A percentile compares a stretch with the other conserved stretches of the same genome.
Conservation (phyloP, 139 green algal genomes). For the Raphidocelis subcapitata region DNA sequence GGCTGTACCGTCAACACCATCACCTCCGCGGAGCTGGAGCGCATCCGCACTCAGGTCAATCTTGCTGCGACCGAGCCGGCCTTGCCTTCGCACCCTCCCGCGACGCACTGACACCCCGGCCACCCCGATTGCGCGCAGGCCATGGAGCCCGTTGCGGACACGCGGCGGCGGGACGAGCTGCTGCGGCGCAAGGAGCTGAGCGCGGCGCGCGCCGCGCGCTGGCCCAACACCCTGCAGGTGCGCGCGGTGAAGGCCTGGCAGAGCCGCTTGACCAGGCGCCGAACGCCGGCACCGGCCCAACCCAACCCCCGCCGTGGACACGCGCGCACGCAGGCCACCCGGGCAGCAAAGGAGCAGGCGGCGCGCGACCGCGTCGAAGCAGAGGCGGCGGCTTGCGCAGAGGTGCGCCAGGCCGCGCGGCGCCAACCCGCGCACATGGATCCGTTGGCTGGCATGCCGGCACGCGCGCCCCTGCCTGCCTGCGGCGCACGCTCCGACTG, state of each 20-base stretch:
- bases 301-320: no score
- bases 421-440: no score
- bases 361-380: slow-evolving; percentile 46
- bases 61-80: no score
- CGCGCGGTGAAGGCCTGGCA: no score
- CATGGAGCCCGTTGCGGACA: not conserved
- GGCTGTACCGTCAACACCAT: not conserved
- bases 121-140: no score
- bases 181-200: slow-evolving; percentile 52
- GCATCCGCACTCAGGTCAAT: slow-evolving; percentile 2
- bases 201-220: slow-evolving; percentile 56
- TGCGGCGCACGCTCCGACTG: no score
- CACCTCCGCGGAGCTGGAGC: slow-evolving; percentile 10
- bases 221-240: slow-evolving; percentile 71
- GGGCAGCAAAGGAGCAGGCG: slow-evolving; percentile 55
- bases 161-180: slow-evolving; percentile 34
- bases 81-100: no score
- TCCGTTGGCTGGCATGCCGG: no score
- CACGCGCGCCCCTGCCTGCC: no score
- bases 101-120: no score
- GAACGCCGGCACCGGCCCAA: no score
- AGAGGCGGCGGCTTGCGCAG: slow-evolving; percentile 57
- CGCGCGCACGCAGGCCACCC: slow-evolving; percentile 43
- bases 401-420: slow-evolving; percentile 44
- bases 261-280: no score